Conservation (phyloP, 805 yeast genomes). For the Kuraishia molischiana region DNA sequence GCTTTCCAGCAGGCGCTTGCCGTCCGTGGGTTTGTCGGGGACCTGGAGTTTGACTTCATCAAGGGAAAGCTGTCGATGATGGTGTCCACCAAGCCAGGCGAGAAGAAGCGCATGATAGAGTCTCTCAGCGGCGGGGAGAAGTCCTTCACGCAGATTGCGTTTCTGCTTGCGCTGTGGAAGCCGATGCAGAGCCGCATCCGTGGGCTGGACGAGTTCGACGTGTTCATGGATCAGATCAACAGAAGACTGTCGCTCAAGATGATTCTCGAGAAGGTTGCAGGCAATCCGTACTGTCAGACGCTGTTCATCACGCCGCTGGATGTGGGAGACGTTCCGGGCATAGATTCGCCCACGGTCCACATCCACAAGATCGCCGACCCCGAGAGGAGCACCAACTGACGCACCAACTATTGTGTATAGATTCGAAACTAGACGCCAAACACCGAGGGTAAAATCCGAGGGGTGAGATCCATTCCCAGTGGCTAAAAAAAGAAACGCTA, state of each 20-base stretch:
- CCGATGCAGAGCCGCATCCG: conserved; percentile 82
- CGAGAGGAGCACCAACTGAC: too few relatives aligned
- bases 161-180: conserved; percentile 84
- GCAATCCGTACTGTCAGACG: conserved; percentile 66
- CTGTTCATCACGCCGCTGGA: conserved; percentile 93
- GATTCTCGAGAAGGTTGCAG: conserved; percentile 58
- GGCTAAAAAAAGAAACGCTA: too few relatives aligned
- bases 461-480: neutral
- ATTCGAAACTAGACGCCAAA: too few relatives aligned
- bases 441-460: neutral
- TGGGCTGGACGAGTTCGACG: conserved; percentile 95
- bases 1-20: conserved; percentile 53
- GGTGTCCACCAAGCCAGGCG: conserved; percentile 53
- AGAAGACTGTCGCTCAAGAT: conserved; percentile 70
- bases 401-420: too few relatives aligned
- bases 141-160: conserved; percentile 84
- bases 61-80: conserved; percentile 41
- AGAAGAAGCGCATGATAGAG: conserved; percentile 56
- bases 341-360: conserved; percentile 40
- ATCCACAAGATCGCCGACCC: conserved; percentile 51
- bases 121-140: conserved; percentile 96
- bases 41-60: conserved; percentile 50
- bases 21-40: conserved; percentile 67
- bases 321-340: conserved; percentile 59
- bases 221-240: conserved; percentile 92